Evolutionary conservation across 139 green algal species (phyloP), one percentile per base, ranked within the genome.

Genomic region (Asterochloris sp.): DNA sequence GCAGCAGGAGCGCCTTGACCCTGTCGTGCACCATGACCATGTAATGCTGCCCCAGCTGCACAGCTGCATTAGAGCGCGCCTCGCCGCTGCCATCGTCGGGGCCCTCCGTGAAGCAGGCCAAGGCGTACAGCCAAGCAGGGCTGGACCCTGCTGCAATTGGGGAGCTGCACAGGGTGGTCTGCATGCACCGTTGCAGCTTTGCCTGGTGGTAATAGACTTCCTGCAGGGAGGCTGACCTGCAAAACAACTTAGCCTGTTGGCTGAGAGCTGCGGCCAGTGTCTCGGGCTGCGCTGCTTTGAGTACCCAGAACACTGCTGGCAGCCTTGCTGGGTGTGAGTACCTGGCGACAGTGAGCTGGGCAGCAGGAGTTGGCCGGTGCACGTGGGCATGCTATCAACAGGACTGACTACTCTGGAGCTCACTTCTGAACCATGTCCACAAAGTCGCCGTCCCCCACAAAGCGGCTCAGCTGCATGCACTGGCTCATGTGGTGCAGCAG

Each of bases 401-500:
- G 38, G 38, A 54, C 38, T 54, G 38, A 54, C 38, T 10, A 54
- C 38, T 54, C 38, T 54, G 47, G 54, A 12, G 13, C 11, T 29
- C 61, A 80, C 76, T 62, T 69, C 13, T 69, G 24, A 10, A 80
- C 38, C 10, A 60, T 47, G 38, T 69, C 24, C 11, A 69, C 60
- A n/a, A 80, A 80, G 76, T 54, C 38, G 38, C 38, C 6, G 38
- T 47, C 54, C 67, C 68, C 60, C 24, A 80, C 76, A 54, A 69
- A 80, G 23, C 68, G 26, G 19, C 76, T 69, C 6, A 80, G 76
- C 60, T 80, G 24, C n/a, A 80, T 60, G 61, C 76, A 80, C 60
- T 68, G 76, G 13, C 68, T 80, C 23, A 80, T 64, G n/a, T 60
- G 68, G 76, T 80, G 54, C 60, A 80, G 76, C 76, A 80, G 60